A percentile compares a stretch with the other conserved stretches of the same genome.
These are phyloP conservation scores for Chloris gayana DNA, from an alignment of 176 grass and related monocot species.

Conservation along the genomic window DNA sequence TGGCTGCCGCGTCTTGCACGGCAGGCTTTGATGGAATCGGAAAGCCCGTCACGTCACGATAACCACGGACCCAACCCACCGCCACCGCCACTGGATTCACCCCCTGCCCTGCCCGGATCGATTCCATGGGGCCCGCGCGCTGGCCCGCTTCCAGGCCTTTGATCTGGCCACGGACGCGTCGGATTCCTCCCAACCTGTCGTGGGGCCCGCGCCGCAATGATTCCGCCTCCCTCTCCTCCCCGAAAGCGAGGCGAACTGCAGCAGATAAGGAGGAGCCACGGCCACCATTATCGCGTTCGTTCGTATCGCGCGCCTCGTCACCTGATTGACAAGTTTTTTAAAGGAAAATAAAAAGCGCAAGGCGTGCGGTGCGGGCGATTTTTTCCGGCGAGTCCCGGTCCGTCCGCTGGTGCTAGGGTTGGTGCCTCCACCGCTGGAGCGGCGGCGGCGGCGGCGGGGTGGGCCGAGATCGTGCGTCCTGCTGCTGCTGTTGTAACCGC, in stretches of 20 bases:
- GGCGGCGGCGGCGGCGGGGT: too few relatives aligned
- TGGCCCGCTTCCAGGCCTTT: not conserved
- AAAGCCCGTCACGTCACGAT: not conserved
- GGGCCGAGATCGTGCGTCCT: too few relatives aligned
- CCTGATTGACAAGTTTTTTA: not conserved
- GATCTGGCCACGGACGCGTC: not conserved
- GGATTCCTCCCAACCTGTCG: not conserved
- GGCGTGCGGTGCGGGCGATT: not conserved
- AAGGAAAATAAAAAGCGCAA: not conserved
- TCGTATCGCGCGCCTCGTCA: constrained; percentile 16
- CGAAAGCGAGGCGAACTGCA: constrained; percentile 26
- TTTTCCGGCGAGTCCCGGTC: not conserved
- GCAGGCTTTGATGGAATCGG: not conserved
- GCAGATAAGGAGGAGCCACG: constrained; percentile 22
- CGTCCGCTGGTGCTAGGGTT: not conserved
- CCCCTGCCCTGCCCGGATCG: not conserved
- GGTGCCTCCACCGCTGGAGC: not conserved
- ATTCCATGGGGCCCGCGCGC: not conserved
- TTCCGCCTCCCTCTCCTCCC: not conserved
- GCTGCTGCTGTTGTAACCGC: too few relatives aligned
- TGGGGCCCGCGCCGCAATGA: constrained; percentile 12
- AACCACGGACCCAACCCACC: not conserved
- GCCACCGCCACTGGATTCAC: not conserved
- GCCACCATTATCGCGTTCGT: constrained; percentile 23
- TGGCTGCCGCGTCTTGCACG: not conserved